Percentiles rank a stretch among this genome's conserved stretches.
Evolutionary conservation across 2,329 filamentous ascomycete genomes (phyloP).

Genomic region (Colletotrichum caudatum): DNA sequence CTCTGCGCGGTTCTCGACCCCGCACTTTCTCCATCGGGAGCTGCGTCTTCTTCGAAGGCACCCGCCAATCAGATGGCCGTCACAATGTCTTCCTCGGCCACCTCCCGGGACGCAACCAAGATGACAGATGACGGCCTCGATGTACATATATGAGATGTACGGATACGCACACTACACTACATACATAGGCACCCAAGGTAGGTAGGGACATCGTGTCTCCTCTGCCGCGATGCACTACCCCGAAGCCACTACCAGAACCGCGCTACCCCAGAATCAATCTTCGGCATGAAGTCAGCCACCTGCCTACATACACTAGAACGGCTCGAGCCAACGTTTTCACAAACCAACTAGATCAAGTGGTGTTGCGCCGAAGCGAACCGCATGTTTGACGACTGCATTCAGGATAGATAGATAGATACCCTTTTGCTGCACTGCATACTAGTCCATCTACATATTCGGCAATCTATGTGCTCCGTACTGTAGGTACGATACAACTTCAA

Average conservation of each 20-base stretch:
- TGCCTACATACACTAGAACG: not conserved
- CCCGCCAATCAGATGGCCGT: constrained; percentile 10
- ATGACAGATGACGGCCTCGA: too few relatives aligned
- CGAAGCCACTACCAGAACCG: not conserved
- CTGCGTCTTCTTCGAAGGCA: constrained; percentile 18
- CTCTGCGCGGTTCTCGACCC: constrained; percentile 19
- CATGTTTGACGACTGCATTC: constrained; percentile 10
- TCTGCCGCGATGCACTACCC: constrained; percentile 9
- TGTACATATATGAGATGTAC: too few relatives aligned
- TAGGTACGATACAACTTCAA: not conserved
- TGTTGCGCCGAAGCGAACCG: constrained; percentile 12
- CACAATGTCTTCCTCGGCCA: constrained; percentile 19
- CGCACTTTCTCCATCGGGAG: constrained; percentile 38
- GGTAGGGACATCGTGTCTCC: too few relatives aligned
- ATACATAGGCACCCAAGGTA: too few relatives aligned
- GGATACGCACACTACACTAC: too few relatives aligned
- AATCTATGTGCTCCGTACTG: not conserved
- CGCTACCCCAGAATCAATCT: constrained; percentile 21
- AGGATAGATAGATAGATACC: not conserved
- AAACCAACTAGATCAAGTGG: not conserved
- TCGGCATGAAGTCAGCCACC: not conserved
- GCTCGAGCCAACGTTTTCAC: not conserved
- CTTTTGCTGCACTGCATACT: constrained; percentile 11
- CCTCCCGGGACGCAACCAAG: not conserved
- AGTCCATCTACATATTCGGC: not conserved